phyloP scores from a whole-genome alignment of 495 filamentous ascomycete genomes.

The Neurospora sp. region DNA sequence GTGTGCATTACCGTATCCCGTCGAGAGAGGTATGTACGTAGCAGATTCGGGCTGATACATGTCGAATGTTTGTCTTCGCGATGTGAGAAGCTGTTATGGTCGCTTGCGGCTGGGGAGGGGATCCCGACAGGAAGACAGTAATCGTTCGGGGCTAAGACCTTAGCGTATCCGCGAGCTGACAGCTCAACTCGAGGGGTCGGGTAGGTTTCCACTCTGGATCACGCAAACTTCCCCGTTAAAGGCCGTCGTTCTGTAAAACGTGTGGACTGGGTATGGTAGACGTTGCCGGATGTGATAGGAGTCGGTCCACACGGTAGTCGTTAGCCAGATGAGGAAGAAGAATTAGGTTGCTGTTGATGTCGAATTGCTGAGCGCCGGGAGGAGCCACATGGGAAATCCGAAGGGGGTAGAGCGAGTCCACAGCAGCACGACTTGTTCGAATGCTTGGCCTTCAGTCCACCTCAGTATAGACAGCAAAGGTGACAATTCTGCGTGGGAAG shows the following conservation, averaged over 20 bases:
- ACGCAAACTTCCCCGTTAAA: not conserved
- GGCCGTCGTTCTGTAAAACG: not conserved
- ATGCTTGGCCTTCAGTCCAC: not conserved
- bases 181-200: not conserved
- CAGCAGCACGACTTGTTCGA: not conserved
- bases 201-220: not conserved
- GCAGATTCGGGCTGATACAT: slow-evolving; percentile 48
- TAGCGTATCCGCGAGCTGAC: not conserved
- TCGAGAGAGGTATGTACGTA: slow-evolving; percentile 30
- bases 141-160: not conserved
- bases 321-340: not conserved
- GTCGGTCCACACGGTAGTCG: not conserved
- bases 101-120: not conserved
- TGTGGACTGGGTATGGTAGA: not conserved
- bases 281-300: not conserved
- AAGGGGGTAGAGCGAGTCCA: not conserved
- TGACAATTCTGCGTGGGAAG: not conserved
- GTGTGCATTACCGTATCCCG: slow-evolving; percentile 29
- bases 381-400: not conserved
- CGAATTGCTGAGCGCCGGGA: not conserved
- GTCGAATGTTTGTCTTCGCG: slow-evolving; percentile 9
- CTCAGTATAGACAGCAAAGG: not conserved
- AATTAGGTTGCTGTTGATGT: not conserved
- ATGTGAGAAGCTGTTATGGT: not conserved
- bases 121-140: not conserved